Conservation (phyloP, 192 early-diverging fungal genomes). For the Backusella macrospora region DNA sequence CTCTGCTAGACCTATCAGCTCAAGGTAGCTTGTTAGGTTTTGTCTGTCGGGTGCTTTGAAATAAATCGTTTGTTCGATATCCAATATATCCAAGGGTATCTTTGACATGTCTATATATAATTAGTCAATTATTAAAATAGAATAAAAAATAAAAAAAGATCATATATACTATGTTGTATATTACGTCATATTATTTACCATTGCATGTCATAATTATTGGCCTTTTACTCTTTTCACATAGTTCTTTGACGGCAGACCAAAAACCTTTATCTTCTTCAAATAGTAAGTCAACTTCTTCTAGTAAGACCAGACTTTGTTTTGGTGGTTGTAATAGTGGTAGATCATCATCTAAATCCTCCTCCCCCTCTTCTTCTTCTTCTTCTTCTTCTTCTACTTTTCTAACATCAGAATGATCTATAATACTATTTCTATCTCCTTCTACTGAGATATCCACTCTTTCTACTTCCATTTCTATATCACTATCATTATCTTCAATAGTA, state of each 20-base stretch:
- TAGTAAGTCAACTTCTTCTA: conserved; percentile 83
- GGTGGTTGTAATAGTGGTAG: conserved; percentile 24
- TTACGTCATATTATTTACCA: conserved; percentile 39
- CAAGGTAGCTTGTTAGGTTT: conserved; percentile 18
- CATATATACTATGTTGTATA: neutral
- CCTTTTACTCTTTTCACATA: conserved; percentile 71
- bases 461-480: neutral
- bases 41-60: conserved; percentile 15
- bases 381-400: neutral
- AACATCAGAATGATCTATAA: neutral
- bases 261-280: conserved; percentile 83
- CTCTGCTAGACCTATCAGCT: conserved; percentile 30
- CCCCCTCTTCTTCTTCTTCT: neutral
- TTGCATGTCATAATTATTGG: conserved; percentile 87
- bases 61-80: conserved; percentile 6
- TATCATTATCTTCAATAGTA: neutral
- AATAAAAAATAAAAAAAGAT: too few relatives aligned
- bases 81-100: conserved; percentile 26
- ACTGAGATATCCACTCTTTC: neutral
- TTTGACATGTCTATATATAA: conserved; percentile 6
- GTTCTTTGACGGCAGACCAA: conserved; percentile 68
- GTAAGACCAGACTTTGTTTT: conserved; percentile 70
- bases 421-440: neutral
- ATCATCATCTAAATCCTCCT: conserved; percentile 3
- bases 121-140: too few relatives aligned